Evolutionary conservation across 176 grass and related monocot genomes (phyloP).

Genomic region (Carex cristatella): DNA sequence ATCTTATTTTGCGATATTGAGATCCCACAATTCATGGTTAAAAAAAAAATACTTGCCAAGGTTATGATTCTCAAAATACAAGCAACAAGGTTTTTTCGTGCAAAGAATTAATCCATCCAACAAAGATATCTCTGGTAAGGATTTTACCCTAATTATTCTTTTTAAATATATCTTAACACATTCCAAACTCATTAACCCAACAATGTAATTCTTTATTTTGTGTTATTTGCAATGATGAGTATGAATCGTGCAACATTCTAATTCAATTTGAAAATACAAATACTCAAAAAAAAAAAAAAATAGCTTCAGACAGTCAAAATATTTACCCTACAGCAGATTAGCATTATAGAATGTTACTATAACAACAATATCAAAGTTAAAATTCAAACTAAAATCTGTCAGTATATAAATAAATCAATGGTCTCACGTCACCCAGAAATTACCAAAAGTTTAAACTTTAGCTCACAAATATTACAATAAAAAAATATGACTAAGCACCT

Average conservation of each 20-base stretch:
- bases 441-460: not conserved
- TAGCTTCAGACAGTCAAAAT: not conserved
- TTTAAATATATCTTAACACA: not conserved
- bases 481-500: not conserved
- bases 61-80: not conserved
- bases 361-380: too few species aligned
- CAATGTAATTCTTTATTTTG: too few species aligned
- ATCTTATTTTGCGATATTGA: not conserved
- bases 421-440: not conserved
- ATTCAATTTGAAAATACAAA: not conserved
- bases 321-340: not conserved
- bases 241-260: too few species aligned
- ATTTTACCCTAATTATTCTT: not conserved
- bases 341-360: too few species aligned
- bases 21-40: not conserved
- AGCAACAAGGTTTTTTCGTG: not conserved
- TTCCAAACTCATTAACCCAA: too few species aligned
- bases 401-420: not conserved
- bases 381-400: slow-evolving; percentile 1
- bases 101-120: not conserved
- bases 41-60: not conserved
- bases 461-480: not conserved
- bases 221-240: too few species aligned
- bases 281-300: not conserved
- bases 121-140: not conserved